Evolutionary conservation across 768 basidiomycete species (phyloP), one percentile per base, ranked within the genome.

Genomic region (Goffeauzyma gilvescens): DNA sequence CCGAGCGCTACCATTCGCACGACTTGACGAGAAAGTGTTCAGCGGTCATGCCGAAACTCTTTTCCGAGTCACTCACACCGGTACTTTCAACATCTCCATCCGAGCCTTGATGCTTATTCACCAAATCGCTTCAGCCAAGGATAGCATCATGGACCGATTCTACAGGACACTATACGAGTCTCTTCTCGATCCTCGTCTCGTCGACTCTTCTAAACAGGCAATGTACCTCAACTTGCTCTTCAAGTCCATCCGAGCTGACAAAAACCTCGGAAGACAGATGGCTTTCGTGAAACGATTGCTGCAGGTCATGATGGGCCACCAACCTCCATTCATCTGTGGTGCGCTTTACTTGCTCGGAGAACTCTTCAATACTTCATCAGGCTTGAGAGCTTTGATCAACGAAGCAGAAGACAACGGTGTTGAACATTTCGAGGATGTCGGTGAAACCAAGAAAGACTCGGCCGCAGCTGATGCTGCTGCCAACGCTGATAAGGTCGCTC

Each of bases 141-240:
- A 54, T 40, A 28, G 8, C 71, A 69, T 73, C 2, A 69, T 80
- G 9, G 67, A 69, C 45, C 60, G 68, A n/a, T 70, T 68, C 54
- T 69, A 67, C 65, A 77, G 85, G 30, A 75, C 84, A 0, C 67
- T 98, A 0, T 98, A 96, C 52, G 74, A 77, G n/a, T 86, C 85
- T 2, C 67, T 98, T 4, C 74, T 79, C 37, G 90, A 98, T 53
- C 66, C 69, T 1, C 76, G 90, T 12, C 71, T 98, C 1, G 71
- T 77, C 2, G 69, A 71, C 2, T 85, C 85, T 10, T 80, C 79
- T 2, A 96, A 96, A 57, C 87, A 96, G 59, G 86, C 87, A 5
- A 81, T 96, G 78, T 96, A 90, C 62, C 72, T 98, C 43, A 96
- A 95, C 58, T 65, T 98, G 14, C 62, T 95, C 15, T 89, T 89